Evolutionary conservation across 2,329 filamentous ascomycete species (phyloP), one percentile per base, ranked within the genome.

Genomic region (Verticillium tricorpus): DNA sequence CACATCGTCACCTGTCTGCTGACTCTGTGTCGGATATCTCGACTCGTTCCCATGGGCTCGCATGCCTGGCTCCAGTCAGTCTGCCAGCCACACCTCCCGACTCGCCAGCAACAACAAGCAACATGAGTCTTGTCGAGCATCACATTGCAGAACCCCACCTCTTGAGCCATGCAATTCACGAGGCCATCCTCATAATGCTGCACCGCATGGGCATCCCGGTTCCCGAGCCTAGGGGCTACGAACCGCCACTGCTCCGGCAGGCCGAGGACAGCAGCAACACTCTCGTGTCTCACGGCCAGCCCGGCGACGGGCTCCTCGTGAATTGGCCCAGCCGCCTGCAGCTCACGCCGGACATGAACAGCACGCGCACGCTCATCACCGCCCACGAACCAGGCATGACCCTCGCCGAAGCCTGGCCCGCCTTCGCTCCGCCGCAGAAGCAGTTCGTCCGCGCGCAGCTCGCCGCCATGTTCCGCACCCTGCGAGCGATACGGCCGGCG

Each of bases 321-420:
- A 32, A 72, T 70, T 5, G 69, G 71, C 8, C 72, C 73, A 1
- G 69, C 72, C 61, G 68, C 68, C 56, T 68, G 66, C 58, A 74
- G 55, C 63, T 75, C 71, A 2, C 73, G 72, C 60, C 65, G 19
- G 45, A 52, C n/a, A 9, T 25, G 19, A 11, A 14, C 45, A 52
- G 45, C n/a, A 22, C 8, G 11, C 45, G 22, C 45, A 52, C 45
- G 3, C 45, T 52, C 45, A 52, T 52, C n/a, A 52, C 45, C 8
- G n/a, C 45, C n/a, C 45, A 52, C 45, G 45, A 52, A 14, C 45
- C 45, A 8, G 45, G 45, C 19, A 22, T 22, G 45, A 52, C 45
- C 19, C 45, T 52, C 45, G 11, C 45, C 7, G 45, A 52, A 14
- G 45, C 45, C 19, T 52, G 45, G 45, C 45, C 45, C 45, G 19